Percentiles rank a stretch among this genome's conserved stretches.
Conservation (phyloP, 345 rosid genomes). For the Eucalyptus sideroxylon region DNA sequence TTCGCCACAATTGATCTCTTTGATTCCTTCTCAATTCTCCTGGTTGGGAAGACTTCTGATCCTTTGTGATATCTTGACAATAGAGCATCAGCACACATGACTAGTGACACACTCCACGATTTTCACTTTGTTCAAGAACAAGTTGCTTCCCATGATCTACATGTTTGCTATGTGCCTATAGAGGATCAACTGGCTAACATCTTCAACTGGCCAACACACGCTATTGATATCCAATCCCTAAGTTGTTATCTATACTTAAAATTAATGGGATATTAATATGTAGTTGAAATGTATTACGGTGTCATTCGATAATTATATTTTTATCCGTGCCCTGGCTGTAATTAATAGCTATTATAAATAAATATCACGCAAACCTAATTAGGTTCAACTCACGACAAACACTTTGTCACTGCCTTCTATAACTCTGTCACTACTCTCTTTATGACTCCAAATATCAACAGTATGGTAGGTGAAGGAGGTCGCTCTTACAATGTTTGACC, state of each 20-base stretch:
- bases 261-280: not conserved
- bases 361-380: not conserved
- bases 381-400: not conserved
- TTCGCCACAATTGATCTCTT: not conserved
- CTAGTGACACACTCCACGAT: not conserved
- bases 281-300: not conserved
- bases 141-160: not conserved
- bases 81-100: not conserved
- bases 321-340: not conserved
- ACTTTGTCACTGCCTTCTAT: not conserved
- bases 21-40: not conserved
- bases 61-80: not conserved
- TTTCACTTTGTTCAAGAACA: not conserved
- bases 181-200: not conserved
- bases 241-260: not conserved
- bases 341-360: not conserved
- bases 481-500: not conserved
- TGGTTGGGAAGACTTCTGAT: rapidly evolving
- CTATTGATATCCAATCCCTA: not conserved
- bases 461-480: not conserved
- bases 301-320: not conserved
- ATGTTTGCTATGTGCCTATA: not conserved
- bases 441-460: not conserved
- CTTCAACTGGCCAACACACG: not conserved
- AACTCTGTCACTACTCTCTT: not conserved